These are phyloP conservation scores for Schwanniomyces yamadae DNA, from an alignment of 805 yeast genomes.

Conservation along the genomic window DNA sequence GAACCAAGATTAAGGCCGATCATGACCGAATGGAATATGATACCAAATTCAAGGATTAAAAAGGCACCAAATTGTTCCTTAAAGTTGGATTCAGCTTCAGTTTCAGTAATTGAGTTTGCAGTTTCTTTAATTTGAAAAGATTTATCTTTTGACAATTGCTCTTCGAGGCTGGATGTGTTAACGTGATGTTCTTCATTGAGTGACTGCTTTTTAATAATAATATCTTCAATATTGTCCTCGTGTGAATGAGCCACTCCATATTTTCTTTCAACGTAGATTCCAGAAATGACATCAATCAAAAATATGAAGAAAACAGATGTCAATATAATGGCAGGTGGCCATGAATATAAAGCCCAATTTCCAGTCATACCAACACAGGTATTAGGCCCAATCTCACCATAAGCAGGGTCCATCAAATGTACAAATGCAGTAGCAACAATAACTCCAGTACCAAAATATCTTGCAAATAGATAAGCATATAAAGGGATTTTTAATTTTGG, in stretches of 20 bases:
- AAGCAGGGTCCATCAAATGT: constrained; percentile 33
- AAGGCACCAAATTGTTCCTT: constrained; percentile 25
- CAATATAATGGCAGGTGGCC: constrained; percentile 55
- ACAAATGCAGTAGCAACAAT: constrained; percentile 37
- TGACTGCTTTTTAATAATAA: constrained; percentile 6
- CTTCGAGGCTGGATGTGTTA: not conserved
- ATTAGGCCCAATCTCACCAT: constrained; percentile 5
- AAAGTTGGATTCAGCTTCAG: constrained; percentile 1
- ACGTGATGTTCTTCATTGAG: not conserved
- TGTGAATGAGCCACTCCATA: constrained; percentile 24
- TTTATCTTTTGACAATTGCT: not conserved
- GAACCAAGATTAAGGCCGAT: constrained; percentile 34
- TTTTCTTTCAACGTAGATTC: constrained; percentile 38
- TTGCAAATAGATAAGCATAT: constrained; percentile 48
- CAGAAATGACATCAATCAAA: constrained; percentile 48
- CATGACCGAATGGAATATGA: constrained; percentile 33
- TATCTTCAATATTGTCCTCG: constrained; percentile 19
- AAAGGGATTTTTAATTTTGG: constrained; percentile 59
- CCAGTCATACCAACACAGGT: constrained; percentile 44
- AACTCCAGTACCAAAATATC: constrained; percentile 35
- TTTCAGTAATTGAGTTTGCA: not conserved
- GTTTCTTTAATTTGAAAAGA: not conserved
- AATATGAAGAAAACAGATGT: constrained; percentile 46
- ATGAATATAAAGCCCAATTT: constrained; percentile 52
- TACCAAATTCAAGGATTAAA: constrained; percentile 28